These are phyloP conservation scores for Trametes meyenii DNA, from an alignment of 768 basidiomycete genomes.

Conservation along the genomic window DNA sequence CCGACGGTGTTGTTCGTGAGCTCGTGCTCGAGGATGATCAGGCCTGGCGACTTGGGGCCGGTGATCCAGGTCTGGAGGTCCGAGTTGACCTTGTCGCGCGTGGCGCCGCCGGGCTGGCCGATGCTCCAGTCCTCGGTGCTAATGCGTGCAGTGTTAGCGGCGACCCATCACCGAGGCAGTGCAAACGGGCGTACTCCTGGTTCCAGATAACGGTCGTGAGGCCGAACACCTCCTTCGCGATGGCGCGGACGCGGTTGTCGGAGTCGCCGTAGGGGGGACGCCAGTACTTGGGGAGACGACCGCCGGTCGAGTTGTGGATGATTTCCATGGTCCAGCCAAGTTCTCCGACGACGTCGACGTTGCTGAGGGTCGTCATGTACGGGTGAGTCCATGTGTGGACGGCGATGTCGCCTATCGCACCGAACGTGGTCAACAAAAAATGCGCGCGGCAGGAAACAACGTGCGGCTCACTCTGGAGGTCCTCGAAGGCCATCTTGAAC, in stretches of 20 bases:
- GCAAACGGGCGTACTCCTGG: slow-evolving; percentile 59
- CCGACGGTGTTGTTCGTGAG: slow-evolving; percentile 57
- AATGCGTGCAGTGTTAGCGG: slow-evolving; percentile 10
- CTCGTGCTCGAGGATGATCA: slow-evolving; percentile 88
- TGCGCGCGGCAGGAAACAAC: not conserved
- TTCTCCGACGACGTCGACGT: slow-evolving; percentile 47
- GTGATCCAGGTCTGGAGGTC: slow-evolving; percentile 58
- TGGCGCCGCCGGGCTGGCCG: slow-evolving; percentile 44
- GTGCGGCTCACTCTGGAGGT: slow-evolving; percentile 20
- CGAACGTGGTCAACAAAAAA: not conserved
- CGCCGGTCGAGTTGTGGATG: slow-evolving; percentile 61
- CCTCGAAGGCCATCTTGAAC: slow-evolving; percentile 56
- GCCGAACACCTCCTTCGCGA: slow-evolving; percentile 87
- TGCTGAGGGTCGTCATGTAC: slow-evolving; percentile 52
- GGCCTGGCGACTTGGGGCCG: slow-evolving; percentile 76
- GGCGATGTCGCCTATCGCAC: slow-evolving; percentile 41
- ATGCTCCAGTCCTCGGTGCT: slow-evolving; percentile 83
- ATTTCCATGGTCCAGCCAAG: slow-evolving; percentile 59
- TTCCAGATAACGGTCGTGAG: slow-evolving; percentile 90
- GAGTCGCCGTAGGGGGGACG: slow-evolving; percentile 86
- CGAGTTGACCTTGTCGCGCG: slow-evolving; percentile 46
- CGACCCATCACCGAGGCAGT: not conserved
- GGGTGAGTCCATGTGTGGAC: slow-evolving; percentile 51
- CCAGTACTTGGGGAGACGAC: slow-evolving; percentile 77
- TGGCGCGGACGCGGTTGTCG: slow-evolving; percentile 81